Evolutionary conservation across 1,284 basidiomycete genomes (phyloP).

Genomic region (Phellopilus nigrolimitatus): DNA sequence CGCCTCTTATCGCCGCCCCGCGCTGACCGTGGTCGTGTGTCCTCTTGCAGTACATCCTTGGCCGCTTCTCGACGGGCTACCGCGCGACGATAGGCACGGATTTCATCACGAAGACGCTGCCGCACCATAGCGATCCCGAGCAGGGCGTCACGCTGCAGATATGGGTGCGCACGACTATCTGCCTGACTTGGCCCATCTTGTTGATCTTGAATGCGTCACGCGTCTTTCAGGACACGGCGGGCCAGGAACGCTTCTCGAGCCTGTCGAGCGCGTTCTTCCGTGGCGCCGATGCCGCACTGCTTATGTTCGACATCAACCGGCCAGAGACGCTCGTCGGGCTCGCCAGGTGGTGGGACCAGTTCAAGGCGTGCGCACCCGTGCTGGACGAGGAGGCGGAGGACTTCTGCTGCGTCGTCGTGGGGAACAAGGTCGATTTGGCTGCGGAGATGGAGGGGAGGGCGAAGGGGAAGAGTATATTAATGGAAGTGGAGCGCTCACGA

Average conservation of each 20-base stretch:
- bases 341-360: constrained; percentile 74
- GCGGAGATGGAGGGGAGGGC: constrained; percentile 21
- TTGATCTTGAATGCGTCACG: constrained; percentile 1
- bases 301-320: constrained; percentile 73
- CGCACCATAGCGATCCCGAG: constrained; percentile 48
- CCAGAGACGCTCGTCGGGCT: constrained; percentile 55
- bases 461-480: background rate
- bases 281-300: constrained; percentile 74
- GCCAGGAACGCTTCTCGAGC: constrained; percentile 79
- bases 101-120: constrained; percentile 70
- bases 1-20: constrained; percentile 1
- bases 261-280: constrained; percentile 79
- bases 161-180: constrained; percentile 51
- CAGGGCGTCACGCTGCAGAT: constrained; percentile 67
- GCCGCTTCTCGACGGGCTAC: constrained; percentile 69
- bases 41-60: constrained; percentile 58
- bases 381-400: constrained; percentile 55
- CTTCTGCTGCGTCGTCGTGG: constrained; percentile 72
- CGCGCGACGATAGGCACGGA: constrained; percentile 81
- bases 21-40: constrained; percentile 1
- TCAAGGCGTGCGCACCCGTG: constrained; percentile 60
- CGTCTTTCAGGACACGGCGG: constrained; percentile 18
- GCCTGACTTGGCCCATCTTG: constrained; percentile 19
- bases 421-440: constrained; percentile 70
- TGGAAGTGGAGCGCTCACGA: constrained; percentile 2